phyloP scores from a whole-genome alignment of 768 basidiomycete genomes.

The Lyophyllum shimeji region DNA sequence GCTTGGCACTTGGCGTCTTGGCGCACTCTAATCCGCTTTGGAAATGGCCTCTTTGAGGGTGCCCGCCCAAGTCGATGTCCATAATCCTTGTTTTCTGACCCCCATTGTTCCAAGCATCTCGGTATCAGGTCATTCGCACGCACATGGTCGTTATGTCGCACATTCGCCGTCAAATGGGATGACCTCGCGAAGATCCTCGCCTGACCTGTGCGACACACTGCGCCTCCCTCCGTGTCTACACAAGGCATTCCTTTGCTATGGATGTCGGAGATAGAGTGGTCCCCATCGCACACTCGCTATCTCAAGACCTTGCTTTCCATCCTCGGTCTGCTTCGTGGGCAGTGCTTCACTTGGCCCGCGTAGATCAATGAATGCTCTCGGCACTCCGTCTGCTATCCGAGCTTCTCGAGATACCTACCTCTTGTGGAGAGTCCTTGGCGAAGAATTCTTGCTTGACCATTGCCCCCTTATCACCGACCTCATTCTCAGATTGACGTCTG shows the following conservation, averaged over 20 bases:
- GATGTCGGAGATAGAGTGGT: conserved; percentile 3
- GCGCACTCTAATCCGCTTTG: not conserved
- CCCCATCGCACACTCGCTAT: not conserved
- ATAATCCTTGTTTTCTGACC: not conserved
- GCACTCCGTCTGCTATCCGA: conserved; percentile 4
- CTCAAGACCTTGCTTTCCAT: not conserved
- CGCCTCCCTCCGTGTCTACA: not conserved
- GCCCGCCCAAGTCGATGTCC: not conserved
- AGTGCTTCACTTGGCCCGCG: not conserved
- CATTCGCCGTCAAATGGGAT: too few relatives aligned
- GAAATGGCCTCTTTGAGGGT: not conserved
- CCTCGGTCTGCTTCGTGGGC: too few relatives aligned
- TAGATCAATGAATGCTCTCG: not conserved
- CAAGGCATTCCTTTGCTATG: not conserved
- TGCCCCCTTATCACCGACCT: conserved; percentile 10
- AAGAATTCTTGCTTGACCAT: not conserved
- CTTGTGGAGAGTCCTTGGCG: not conserved
- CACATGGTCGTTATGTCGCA: too few relatives aligned
- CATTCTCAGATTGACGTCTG: not conserved
- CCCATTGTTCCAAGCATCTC: not conserved
- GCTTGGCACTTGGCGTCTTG: conserved; percentile 1
- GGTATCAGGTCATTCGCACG: not conserved
- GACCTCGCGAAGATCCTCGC: not conserved
- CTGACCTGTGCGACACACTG: not conserved
- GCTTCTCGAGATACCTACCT: not conserved